Evolutionary conservation across 2,329 filamentous ascomycete genomes (phyloP).

Genomic region (Sordariomycetes sp.): DNA sequence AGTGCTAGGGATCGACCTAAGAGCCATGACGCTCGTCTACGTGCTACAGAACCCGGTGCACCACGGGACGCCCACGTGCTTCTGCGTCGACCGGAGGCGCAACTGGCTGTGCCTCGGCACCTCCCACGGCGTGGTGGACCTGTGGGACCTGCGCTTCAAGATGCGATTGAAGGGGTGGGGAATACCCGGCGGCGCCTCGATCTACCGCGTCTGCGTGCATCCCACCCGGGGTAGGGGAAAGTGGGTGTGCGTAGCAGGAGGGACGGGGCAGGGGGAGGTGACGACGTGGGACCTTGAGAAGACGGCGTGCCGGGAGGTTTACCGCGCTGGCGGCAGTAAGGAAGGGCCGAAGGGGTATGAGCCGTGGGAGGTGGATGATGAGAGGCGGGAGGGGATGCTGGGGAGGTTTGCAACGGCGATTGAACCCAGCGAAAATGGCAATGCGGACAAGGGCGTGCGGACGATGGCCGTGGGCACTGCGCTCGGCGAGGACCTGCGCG

Average conservation of each 20-base stretch:
- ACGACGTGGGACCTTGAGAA: conserved; percentile 96
- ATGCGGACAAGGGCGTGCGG: conserved; percentile 58
- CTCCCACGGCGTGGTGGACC: conserved; percentile 80
- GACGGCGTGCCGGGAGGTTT: conserved; percentile 77
- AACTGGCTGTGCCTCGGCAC: conserved; percentile 91
- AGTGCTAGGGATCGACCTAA: conserved; percentile 74
- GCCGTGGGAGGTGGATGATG: conserved; percentile 82
- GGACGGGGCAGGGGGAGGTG: conserved; percentile 77
- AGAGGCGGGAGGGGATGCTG: conserved; percentile 78
- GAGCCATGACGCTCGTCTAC: conserved; percentile 76
- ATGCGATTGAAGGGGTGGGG: conserved; percentile 83
- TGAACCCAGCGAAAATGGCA: conserved; percentile 34
- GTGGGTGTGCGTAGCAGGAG: conserved; percentile 82
- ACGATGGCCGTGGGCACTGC: conserved; percentile 66
- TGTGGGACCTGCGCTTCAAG: conserved; percentile 96
- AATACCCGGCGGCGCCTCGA: conserved; percentile 66
- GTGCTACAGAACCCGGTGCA: conserved; percentile 78
- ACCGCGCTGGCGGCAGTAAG: conserved; percentile 56
- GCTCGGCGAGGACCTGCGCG: conserved; percentile 59
- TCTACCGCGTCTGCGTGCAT: conserved; percentile 71
- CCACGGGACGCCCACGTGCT: conserved; percentile 84
- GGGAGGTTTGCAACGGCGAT: conserved; percentile 70
- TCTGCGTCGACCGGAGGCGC: conserved; percentile 74
- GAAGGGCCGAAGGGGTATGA: conserved; percentile 60
- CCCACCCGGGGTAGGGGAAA: conserved; percentile 68